A percentile compares a stretch with the other conserved stretches of the same genome.
These are phyloP conservation scores for Neurospora hispaniola DNA, from an alignment of 495 filamentous ascomycete genomes.

Conservation along the genomic window DNA sequence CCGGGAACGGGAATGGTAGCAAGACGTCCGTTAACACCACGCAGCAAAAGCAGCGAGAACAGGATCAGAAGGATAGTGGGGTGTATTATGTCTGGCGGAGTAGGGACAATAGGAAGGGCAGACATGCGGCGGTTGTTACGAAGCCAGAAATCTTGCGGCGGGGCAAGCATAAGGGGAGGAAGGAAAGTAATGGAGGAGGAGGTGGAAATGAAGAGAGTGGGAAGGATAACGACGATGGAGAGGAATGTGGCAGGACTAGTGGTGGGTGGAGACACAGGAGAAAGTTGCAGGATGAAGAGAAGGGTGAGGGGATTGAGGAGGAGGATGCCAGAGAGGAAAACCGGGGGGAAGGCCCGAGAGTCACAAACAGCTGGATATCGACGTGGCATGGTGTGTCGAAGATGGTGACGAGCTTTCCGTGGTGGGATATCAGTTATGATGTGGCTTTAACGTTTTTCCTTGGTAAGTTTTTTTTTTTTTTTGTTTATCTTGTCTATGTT, in stretches of 20 bases:
- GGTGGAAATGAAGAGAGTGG: neutral
- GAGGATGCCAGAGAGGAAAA: slow-evolving; percentile 10
- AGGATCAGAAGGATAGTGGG: neutral
- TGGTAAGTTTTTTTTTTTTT: slow-evolving; percentile 20
- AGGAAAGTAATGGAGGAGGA: neutral
- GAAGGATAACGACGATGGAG: neutral
- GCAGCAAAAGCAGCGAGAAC: neutral
- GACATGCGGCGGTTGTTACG: slow-evolving; percentile 47
- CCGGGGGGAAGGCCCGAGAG: slow-evolving; percentile 27
- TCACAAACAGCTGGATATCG: slow-evolving; percentile 26
- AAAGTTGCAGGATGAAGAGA: neutral
- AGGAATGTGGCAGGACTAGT: neutral
- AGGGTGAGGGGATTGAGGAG: neutral
- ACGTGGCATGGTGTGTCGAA: slow-evolving; percentile 35
- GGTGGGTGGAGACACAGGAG: neutral
- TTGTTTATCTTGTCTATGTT: too few species aligned
- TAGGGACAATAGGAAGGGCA: slow-evolving; percentile 60
- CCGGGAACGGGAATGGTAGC: neutral
- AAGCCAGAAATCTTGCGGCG: slow-evolving; percentile 2
- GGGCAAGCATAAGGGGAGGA: neutral
- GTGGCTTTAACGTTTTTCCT: slow-evolving; percentile 55
- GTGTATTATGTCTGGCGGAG: slow-evolving; percentile 35
- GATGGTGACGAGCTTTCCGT: slow-evolving; percentile 48
- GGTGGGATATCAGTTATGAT: slow-evolving; percentile 61
- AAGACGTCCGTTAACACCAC: neutral